Evolutionary conservation across 2,329 filamentous ascomycete genomes (phyloP).

Genomic region (Byssochlamys sp.): DNA sequence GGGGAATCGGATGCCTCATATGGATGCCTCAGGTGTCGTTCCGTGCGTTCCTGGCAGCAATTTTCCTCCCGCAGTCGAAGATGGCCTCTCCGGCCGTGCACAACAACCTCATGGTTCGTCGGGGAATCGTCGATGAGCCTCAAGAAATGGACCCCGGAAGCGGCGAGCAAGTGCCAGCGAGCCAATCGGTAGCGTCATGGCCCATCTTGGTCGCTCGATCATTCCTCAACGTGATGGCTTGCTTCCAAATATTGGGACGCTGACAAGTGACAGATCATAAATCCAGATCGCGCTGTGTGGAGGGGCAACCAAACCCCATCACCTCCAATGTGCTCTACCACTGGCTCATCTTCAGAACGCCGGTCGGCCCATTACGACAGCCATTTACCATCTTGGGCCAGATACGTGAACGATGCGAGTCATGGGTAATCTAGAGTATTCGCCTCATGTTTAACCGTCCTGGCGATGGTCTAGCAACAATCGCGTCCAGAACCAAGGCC

Average conservation of each 20-base stretch:
- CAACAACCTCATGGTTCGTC: background rate
- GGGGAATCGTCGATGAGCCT: background rate
- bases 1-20: background rate
- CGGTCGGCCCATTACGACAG: background rate
- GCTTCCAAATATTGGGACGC: background rate
- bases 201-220: background rate
- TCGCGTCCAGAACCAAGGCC: background rate
- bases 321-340: background rate
- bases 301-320: background rate
- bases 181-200: background rate
- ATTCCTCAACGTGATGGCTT: background rate
- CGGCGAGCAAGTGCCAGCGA: background rate
- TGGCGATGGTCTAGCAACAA: background rate
- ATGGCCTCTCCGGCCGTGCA: too few relatives aligned
- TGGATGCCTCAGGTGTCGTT: background rate
- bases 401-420: background rate
- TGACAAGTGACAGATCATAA: slow-evolving; percentile 1
- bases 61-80: background rate
- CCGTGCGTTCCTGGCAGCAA: background rate
- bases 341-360: background rate
- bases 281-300: background rate
- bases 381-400: background rate
- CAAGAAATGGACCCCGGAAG: background rate
- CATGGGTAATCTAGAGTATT: background rate
- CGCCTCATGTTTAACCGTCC: background rate